Conservation (phyloP, 1,139 yeast species). For the Zygosaccharomyces pseudobailii region DNA sequence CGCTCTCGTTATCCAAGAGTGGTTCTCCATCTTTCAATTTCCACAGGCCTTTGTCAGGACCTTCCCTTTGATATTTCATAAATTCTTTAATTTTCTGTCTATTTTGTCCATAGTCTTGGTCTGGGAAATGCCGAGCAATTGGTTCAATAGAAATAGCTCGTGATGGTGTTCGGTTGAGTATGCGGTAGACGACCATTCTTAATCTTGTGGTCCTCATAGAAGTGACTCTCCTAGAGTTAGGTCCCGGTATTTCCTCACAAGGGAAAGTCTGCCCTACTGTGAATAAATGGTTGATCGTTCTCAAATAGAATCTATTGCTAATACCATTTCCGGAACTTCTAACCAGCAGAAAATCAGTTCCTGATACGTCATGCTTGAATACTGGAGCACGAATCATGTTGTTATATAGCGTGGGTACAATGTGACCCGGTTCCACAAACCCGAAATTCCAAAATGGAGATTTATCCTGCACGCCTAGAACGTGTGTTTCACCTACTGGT, state of each 20-base stretch:
- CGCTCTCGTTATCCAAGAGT: constrained; percentile 72
- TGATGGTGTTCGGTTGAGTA: constrained; percentile 69
- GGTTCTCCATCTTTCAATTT: constrained; percentile 71
- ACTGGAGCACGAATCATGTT: constrained; percentile 91
- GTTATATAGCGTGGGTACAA: constrained; percentile 90
- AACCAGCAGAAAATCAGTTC: constrained; percentile 77
- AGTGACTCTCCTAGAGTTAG: constrained; percentile 93
- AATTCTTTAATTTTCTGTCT: constrained; percentile 93
- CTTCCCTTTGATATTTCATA: constrained; percentile 95
- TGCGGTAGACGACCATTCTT: constrained; percentile 89
- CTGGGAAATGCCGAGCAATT: constrained; percentile 90
- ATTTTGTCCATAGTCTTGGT: constrained; percentile 95
- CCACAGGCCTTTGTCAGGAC: constrained; percentile 96
- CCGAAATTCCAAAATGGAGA: constrained; percentile 99
- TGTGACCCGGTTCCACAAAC: constrained; percentile 88
- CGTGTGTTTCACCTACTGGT: constrained; percentile 91
- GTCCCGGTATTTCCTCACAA: constrained; percentile 93
- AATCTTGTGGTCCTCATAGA: constrained; percentile 86
- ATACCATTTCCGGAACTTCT: constrained; percentile 77
- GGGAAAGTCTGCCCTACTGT: constrained; percentile 93
- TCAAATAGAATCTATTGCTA: constrained; percentile 51
- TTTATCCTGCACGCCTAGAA: constrained; percentile 88
- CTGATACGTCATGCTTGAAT: constrained; percentile 72
- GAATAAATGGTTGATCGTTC: constrained; percentile 67
- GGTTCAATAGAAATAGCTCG: constrained; percentile 82